Percentiles rank a stretch among this genome's conserved stretches.
phyloP scores from a whole-genome alignment of 2,329 filamentous ascomycete species.

The Setomelanomma holmii region DNA sequence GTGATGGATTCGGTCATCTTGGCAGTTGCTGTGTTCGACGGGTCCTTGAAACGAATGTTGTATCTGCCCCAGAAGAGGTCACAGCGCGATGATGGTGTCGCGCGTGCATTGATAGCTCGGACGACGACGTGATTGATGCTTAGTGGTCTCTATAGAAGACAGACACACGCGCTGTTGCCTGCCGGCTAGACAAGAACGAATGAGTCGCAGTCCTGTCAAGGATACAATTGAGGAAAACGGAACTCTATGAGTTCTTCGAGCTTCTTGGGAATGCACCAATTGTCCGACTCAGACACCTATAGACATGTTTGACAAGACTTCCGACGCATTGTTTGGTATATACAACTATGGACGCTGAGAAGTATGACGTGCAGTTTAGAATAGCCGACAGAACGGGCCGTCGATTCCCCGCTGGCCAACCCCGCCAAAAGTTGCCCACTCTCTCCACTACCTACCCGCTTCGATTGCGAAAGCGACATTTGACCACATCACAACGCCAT shows the following conservation, averaged over 20 bases:
- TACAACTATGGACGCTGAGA: no score
- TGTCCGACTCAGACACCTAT: no score
- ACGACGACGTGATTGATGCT: no score
- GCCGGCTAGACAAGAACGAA: background rate
- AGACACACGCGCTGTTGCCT: background rate
- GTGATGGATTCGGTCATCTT: constrained; percentile 25
- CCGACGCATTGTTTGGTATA: background rate
- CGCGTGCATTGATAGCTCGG: background rate
- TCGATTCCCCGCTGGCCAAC: constrained; percentile 19
- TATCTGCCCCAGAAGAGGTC: background rate
- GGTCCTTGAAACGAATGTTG: background rate
- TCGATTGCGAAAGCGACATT: background rate
- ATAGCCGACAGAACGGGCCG: constrained; percentile 7
- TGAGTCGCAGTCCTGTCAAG: no score
- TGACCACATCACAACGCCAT: constrained; percentile 57
- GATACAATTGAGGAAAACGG: no score
- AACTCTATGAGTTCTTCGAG: no score
- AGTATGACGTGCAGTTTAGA: no score
- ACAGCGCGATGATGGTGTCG: background rate
- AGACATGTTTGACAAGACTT: background rate
- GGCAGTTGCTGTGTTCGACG: background rate
- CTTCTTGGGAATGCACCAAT: no score
- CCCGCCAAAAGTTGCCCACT: constrained; percentile 41
- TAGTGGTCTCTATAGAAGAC: background rate
- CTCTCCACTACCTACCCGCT: constrained; percentile 13